Evolutionary conservation across 2,329 filamentous ascomycete genomes (phyloP), one percentile per base, ranked within the genome.

Genomic region (Calonectria multiphialidica): DNA sequence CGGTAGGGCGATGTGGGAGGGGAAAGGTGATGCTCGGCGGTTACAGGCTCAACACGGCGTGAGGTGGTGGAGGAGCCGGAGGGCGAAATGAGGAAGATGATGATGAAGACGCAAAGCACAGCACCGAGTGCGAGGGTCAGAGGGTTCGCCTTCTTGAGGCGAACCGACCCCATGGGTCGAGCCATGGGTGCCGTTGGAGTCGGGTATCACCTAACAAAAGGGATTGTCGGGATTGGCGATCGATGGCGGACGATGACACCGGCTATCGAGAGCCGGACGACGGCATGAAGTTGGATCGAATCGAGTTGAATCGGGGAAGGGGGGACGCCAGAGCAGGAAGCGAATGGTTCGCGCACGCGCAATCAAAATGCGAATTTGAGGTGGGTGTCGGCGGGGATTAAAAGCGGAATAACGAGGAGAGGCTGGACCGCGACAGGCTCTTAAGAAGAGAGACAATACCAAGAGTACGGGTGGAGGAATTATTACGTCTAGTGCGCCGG

Each of bases 91-190:
- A 93, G 82, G 81, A 93, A 92, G 86, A 90, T 85, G 83, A 95
- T 83, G 85, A 94, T 91, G 85, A 93, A 90, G 81, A 97, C 89
- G 83, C 92, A 92, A 71, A 97, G 89, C 70, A 94, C 85, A 77
- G 87, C 88, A 79, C 94, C 94, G 76, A 97, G 88, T 77, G 93
- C 83, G 75, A 96, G 86, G 67, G 93, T 96, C 81, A 94, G 88
- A 75, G 94, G 93, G 84, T 92, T 97, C 82, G 93, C 91, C 86
- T 94, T 93, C 86, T 94, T 94, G 82, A 96, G 90, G 85, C 94
- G 94, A 78, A 90, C 88, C 77, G 90, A 87, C 80, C 90, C 89
- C 87, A 92, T 87, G 82, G 89, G 86, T 82, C 88, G 87, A 81
- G 88, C 87, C 88, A 90, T 90, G 83, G 83, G 75, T 71, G 79